Conservation (phyloP, 169 alveolate species). For the Plasmodium chabaudi region DNA sequence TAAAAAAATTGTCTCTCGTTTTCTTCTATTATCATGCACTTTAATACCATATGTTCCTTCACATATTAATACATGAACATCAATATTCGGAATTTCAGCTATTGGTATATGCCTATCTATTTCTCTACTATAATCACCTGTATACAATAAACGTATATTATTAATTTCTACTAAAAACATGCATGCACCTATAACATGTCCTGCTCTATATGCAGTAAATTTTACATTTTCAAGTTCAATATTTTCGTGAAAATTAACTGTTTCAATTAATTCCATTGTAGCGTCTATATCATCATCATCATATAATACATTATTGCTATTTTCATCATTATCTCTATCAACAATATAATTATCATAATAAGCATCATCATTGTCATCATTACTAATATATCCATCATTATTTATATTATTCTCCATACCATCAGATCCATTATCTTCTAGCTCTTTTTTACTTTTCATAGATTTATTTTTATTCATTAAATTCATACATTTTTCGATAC, state of each 20-base stretch:
- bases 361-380: slow-evolving; percentile 20
- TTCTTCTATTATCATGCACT: slow-evolving; percentile 96
- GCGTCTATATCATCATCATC: slow-evolving; percentile 93
- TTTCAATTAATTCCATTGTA: slow-evolving; percentile 91
- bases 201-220: slow-evolving; percentile 97
- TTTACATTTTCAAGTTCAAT: slow-evolving; percentile 92
- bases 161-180: slow-evolving; percentile 98
- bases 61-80: slow-evolving; percentile 96
- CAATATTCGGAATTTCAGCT: slow-evolving; percentile 96
- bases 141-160: slow-evolving; percentile 97
- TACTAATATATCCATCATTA: slow-evolving; percentile 24
- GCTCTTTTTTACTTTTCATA: slow-evolving; percentile 15
- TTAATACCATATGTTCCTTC: slow-evolving; percentile 98
- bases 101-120: slow-evolving; percentile 96
- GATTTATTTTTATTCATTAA: slow-evolving; percentile 60
- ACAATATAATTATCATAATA: slow-evolving; percentile 19
- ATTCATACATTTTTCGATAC: slow-evolving; percentile 82
- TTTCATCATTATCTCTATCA: slow-evolving; percentile 14
- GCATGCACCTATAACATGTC: slow-evolving; percentile 99
- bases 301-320: slow-evolving; percentile 88
- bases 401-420: neutral
- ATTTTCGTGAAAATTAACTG: slow-evolving; percentile 95
- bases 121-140: slow-evolving; percentile 99
- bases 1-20: slow-evolving; percentile 95
- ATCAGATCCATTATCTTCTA: slow-evolving; percentile 10